These are phyloP conservation scores for Colletotrichum tamarilloi DNA, from an alignment of 2,329 filamentous ascomycete species.

Conservation along the genomic window DNA sequence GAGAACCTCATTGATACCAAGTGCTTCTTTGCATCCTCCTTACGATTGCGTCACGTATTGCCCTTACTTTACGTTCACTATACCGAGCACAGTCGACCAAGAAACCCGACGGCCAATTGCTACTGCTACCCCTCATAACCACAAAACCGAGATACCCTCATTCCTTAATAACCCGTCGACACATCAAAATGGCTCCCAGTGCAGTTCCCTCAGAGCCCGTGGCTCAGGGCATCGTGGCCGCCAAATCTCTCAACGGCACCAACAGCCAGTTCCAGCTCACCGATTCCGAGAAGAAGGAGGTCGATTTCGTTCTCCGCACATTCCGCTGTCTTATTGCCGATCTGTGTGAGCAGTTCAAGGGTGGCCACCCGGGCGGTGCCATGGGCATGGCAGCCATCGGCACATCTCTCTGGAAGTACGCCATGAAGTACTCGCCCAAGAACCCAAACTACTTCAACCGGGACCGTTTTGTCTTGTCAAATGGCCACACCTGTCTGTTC, in stretches of 20 bases:
- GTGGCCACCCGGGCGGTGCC: slow-evolving; percentile 72
- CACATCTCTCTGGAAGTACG: slow-evolving; percentile 69
- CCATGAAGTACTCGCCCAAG: slow-evolving; percentile 69
- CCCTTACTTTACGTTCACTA: background rate
- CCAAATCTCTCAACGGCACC: slow-evolving; percentile 25
- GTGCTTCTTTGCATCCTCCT: background rate
- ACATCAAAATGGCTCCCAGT: slow-evolving; percentile 33
- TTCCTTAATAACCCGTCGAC: background rate
- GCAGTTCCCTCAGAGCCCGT: slow-evolving; percentile 23
- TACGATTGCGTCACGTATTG: background rate
- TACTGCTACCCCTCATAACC: slow-evolving; percentile 7
- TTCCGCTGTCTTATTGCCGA: slow-evolving; percentile 75
- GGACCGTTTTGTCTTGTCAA: slow-evolving; percentile 72
- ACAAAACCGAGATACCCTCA: slow-evolving; percentile 10
- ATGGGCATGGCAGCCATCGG: slow-evolving; percentile 73
- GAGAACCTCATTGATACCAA: background rate
- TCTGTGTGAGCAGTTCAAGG: slow-evolving; percentile 76
- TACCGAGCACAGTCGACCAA: background rate
- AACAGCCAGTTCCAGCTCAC: slow-evolving; percentile 25
- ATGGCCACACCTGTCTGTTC: slow-evolving; percentile 67
- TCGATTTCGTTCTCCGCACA: slow-evolving; percentile 60
- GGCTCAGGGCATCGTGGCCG: slow-evolving; percentile 19
- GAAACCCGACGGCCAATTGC: background rate
- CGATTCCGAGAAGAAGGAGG: slow-evolving; percentile 27
- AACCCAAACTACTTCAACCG: slow-evolving; percentile 69